Base-by-base conservation (phyloP, 345 rosid genomes). In the Euphorbia pulcherrima region DNA sequence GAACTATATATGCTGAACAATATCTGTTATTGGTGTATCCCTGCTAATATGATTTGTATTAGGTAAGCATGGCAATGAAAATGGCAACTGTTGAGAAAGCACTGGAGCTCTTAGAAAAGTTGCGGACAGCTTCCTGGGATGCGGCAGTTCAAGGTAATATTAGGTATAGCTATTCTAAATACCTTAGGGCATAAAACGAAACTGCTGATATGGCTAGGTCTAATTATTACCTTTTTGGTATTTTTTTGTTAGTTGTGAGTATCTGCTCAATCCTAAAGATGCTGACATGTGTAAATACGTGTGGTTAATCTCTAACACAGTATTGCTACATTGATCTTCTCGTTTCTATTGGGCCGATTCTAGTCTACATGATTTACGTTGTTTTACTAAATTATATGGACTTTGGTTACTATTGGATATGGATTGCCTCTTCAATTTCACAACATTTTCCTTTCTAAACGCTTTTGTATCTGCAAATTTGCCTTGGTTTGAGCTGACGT, bases 31-130 rank as follows among this genome's bases (percentile, higher is more conserved):
- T n/a, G 50, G 61, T 67, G n/a, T 48, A 35, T 52, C 69, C 74
- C 73, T 63, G 78, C 70, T 62, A 39, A 53, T n/a, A 47, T 61
- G 65, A 29, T 70, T 46, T 48, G 17, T 77, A 56, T 68, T 72
- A 92, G 96, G 95, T 90, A 64, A 90, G 95, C 85, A 92, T 90
- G 98, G 96, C 91, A 57, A 82, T 77, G 77, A 92, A 92, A 83
- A 90, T 92, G 98, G 98, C 98, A 48, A 92, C 95, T 18, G 91
- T 88, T 68, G 88, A 85, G 48, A 90, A 86, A 79, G 92, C 96
- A 20, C 78, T 77, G 52, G 92, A 88, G 77, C 92, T 92, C 20
- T 72, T 92, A 52, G 98, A 92, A 73, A 85, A 87, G 86, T 88
- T 92, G 77, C 85, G 92, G 5, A 76, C 75, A 69, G 95, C 95